Percentiles rank a stretch among this genome's conserved stretches.
These are phyloP conservation scores for Lipomyces mesembrius DNA, from an alignment of 805 yeast species.

Conservation along the genomic window DNA sequence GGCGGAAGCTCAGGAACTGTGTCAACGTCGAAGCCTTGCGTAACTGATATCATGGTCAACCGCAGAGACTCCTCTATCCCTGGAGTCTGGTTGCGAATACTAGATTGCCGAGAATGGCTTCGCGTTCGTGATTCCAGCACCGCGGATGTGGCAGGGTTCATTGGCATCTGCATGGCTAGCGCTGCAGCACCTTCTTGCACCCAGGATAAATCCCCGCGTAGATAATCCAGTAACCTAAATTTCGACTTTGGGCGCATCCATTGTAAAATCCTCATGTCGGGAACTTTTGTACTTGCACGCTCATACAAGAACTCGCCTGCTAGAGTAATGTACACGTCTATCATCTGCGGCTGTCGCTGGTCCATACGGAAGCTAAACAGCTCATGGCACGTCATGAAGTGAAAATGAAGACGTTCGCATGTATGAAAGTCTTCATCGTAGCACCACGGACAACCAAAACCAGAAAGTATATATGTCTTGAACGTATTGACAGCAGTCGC, in stretches of 20 bases:
- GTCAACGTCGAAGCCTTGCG: conserved; percentile 17
- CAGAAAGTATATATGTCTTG: conserved; percentile 26
- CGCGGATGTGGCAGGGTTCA: not conserved
- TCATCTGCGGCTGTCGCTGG: conserved; percentile 17
- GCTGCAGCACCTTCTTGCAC: conserved; percentile 21
- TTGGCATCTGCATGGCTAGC: conserved; percentile 18
- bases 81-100: not conserved
- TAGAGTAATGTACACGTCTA: conserved; percentile 29
- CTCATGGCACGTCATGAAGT: conserved; percentile 28
- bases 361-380: conserved; percentile 28
- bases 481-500: conserved; percentile 20
- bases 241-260: conserved; percentile 27
- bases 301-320: conserved; percentile 31
- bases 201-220: conserved; percentile 30
- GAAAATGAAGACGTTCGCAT: conserved; percentile 29
- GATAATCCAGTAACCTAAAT: conserved; percentile 17
- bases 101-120: not conserved
- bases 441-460: conserved; percentile 35
- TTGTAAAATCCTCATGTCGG: conserved; percentile 23
- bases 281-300: conserved; percentile 23
- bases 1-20: conserved; percentile 32
- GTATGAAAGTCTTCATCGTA: conserved; percentile 15
- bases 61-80: conserved; percentile 10
- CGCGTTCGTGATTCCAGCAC: conserved; percentile 2
- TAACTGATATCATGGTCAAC: conserved; percentile 7